Conservation (phyloP, 1,284 basidiomycete genomes). For the Ganoderma leucocontextum region DNA sequence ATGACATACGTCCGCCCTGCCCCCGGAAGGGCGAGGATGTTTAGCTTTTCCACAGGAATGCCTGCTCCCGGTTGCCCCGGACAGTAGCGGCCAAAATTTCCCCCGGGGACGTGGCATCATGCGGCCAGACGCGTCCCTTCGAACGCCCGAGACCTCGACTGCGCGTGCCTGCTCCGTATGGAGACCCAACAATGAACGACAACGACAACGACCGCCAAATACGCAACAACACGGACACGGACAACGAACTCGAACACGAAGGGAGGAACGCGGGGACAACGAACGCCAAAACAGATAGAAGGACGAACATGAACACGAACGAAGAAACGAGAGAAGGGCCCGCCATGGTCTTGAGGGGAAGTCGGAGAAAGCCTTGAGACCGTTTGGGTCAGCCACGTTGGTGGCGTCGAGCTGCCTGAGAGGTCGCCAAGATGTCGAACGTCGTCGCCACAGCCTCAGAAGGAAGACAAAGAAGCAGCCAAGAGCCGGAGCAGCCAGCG, state of each 20-base stretch:
- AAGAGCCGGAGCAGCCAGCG: not conserved
- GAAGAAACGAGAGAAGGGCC: not conserved
- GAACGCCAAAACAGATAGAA: not conserved
- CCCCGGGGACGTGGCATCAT: slow-evolving; percentile 23
- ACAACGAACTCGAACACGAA: not conserved
- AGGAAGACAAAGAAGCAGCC: not conserved
- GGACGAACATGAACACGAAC: not conserved
- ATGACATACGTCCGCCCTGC: slow-evolving; percentile 33
- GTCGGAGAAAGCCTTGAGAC: not conserved
- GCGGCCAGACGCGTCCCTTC: slow-evolving; percentile 16
- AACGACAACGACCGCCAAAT: not conserved
- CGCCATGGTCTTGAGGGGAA: not conserved
- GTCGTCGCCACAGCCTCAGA: slow-evolving; percentile 11
- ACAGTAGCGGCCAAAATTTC: slow-evolving; percentile 29
- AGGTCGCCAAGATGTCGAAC: not conserved
- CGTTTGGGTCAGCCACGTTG: slow-evolving; percentile 5
- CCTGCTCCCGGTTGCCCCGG: slow-evolving; percentile 31
- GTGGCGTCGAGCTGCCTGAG: slow-evolving; percentile 7
- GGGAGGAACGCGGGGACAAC: not conserved
- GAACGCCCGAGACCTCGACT: slow-evolving; percentile 28
- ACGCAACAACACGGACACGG: not conserved
- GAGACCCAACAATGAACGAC: not conserved
- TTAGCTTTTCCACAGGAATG: slow-evolving; percentile 23
- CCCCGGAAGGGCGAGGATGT: slow-evolving; percentile 22
- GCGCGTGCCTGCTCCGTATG: slow-evolving; percentile 21